A percentile compares a stretch with the other conserved stretches of the same genome.
Evolutionary conservation across 192 early-diverging fungal species (phyloP).

Genomic region (Gaertneriomyces sp.): DNA sequence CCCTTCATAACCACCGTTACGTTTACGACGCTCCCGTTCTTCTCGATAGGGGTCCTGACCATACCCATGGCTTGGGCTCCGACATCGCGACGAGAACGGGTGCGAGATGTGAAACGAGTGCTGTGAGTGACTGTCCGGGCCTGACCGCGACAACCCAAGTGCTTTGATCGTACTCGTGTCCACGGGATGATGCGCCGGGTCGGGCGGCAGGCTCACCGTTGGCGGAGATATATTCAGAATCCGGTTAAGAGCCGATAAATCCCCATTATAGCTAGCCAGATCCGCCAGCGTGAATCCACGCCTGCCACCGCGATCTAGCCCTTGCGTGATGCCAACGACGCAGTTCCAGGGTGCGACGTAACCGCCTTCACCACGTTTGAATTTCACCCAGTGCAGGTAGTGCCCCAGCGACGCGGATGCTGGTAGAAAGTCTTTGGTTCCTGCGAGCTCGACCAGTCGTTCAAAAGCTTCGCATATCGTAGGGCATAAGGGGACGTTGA

Average conservation of each 20-base stretch:
- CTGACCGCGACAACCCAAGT: slow-evolving; percentile 5
- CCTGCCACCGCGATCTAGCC: neutral
- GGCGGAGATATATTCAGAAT: neutral
- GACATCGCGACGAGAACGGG: no score
- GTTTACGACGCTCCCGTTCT: no score
- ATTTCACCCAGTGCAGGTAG: slow-evolving; percentile 25
- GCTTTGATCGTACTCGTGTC: slow-evolving; percentile 8
- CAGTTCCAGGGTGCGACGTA: slow-evolving; percentile 28
- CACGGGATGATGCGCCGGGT: slow-evolving; percentile 2
- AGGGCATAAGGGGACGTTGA: slow-evolving; percentile 16
- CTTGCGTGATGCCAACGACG: slow-evolving; percentile 1
- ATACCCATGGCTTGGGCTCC: no score
- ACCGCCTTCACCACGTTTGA: slow-evolving; percentile 22
- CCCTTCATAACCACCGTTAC: no score
- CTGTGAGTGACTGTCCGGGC: no score
- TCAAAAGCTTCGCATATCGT: slow-evolving; percentile 32
- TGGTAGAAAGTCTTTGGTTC: slow-evolving; percentile 31
- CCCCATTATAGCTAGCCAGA: neutral
- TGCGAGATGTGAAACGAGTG: no score
- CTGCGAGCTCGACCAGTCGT: slow-evolving; percentile 37
- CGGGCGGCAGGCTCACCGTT: neutral
- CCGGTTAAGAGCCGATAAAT: neutral
- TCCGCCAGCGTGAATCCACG: neutral
- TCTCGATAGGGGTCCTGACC: no score
- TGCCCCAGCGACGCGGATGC: slow-evolving; percentile 25